phyloP scores from a whole-genome alignment of 352 stramenopile genomes.

The Pythium utonaiense region DNA sequence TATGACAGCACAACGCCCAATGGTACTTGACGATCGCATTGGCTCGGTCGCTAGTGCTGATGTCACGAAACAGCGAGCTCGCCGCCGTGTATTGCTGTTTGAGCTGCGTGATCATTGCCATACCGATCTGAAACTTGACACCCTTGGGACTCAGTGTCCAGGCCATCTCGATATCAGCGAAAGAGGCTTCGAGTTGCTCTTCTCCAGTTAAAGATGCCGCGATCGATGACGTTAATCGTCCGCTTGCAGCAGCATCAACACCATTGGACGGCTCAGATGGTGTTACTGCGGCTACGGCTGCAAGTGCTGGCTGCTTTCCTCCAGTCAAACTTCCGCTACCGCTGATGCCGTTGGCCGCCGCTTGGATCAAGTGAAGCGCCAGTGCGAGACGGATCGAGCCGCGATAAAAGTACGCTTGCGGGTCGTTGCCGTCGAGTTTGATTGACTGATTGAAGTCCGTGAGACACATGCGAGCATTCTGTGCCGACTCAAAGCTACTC shows the following conservation, averaged over 20 bases:
- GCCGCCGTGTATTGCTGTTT: constrained; percentile 42
- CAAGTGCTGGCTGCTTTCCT: background rate
- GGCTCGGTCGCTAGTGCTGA: constrained; percentile 24
- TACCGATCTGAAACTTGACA: constrained; percentile 53
- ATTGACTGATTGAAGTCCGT: constrained; percentile 71
- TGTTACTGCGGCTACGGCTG: background rate
- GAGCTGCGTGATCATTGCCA: constrained; percentile 77
- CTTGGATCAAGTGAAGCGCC: constrained; percentile 39
- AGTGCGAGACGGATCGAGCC: constrained; percentile 63
- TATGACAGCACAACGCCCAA: constrained; percentile 50
- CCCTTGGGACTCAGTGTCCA: constrained; percentile 42
- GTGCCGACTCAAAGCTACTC: constrained; percentile 12
- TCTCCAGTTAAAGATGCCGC: constrained; percentile 21
- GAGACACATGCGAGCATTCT: constrained; percentile 49
- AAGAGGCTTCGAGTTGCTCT: constrained; percentile 67
- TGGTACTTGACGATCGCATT: constrained; percentile 64
- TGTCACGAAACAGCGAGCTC: constrained; percentile 35
- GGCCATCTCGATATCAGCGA: constrained; percentile 79
- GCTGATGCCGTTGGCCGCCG: background rate
- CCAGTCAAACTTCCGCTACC: background rate
- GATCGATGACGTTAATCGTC: background rate
- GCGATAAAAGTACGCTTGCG: constrained; percentile 74
- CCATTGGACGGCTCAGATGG: background rate
- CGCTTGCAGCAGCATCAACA: background rate
- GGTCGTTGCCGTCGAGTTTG: constrained; percentile 68